Conservation (phyloP, 129 eudicot genomes). For the Pseudognaphalium luteoalbum region DNA sequence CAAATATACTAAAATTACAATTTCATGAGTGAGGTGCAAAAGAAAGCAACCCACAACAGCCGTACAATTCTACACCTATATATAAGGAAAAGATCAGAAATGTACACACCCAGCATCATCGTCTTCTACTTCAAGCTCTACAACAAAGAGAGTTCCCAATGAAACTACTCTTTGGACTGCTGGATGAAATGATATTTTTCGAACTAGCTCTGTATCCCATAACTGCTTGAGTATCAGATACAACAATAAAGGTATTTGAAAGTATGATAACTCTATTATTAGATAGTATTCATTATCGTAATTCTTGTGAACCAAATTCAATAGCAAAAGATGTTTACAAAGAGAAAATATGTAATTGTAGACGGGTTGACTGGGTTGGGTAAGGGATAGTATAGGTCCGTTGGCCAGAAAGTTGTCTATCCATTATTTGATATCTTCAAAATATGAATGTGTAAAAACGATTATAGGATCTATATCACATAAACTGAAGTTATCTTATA, state of each 20-base stretch:
- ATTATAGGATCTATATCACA: background rate
- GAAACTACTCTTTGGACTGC: slow-evolving; percentile 68
- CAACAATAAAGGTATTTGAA: background rate
- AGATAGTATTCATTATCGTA: background rate
- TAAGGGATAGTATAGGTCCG: background rate
- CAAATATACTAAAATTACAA: background rate
- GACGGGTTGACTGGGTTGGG: background rate
- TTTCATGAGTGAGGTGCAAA: background rate
- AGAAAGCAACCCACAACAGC: background rate
- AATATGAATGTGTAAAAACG: background rate
- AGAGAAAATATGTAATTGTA: background rate
- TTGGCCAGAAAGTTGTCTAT: no score
- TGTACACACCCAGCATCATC: slow-evolving; percentile 69
- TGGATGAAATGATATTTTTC: slow-evolving; percentile 64
- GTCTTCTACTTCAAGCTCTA: slow-evolving; percentile 80
- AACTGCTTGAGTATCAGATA: slow-evolving; percentile 46
- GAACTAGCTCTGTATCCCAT: slow-evolving; percentile 75
- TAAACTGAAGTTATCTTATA: background rate
- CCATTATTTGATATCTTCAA: no score
- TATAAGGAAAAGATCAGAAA: background rate
- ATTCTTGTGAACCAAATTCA: background rate
- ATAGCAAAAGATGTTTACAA: background rate
- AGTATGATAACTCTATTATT: background rate
- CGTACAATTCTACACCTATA: background rate
- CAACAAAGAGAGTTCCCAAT: slow-evolving; percentile 85